These are phyloP conservation scores for Eucalyptus regnans DNA, from an alignment of 345 rosid genomes.

Conservation along the genomic window DNA sequence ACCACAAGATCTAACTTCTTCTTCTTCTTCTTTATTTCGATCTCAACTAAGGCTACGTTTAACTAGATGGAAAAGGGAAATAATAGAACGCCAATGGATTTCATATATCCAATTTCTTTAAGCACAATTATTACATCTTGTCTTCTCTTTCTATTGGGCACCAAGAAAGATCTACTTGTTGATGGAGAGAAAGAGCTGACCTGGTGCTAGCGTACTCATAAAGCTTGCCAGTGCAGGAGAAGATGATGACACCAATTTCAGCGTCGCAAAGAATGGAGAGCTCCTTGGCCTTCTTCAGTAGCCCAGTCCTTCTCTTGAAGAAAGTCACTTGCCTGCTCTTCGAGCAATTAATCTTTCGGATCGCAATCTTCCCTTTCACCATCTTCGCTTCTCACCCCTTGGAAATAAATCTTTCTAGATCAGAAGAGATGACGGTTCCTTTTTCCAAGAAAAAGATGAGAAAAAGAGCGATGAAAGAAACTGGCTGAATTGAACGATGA, in stretches of 20 bases:
- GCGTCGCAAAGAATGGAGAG: conserved; percentile 3
- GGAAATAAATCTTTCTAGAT: neutral
- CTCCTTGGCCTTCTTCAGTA: conserved; percentile 5
- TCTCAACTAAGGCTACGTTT: neutral
- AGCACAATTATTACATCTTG: neutral
- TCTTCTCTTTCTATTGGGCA: neutral
- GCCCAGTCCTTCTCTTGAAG: conserved; percentile 4
- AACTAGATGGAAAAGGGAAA: neutral
- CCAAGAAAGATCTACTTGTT: neutral
- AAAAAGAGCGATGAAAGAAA: neutral
- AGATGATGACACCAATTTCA: neutral
- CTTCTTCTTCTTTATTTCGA: neutral
- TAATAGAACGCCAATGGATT: neutral
- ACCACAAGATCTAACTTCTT: neutral
- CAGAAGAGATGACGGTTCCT: neutral
- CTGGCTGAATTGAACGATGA: neutral
- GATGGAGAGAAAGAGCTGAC: neutral
- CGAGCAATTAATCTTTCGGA: neutral
- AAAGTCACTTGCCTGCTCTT: conserved; percentile 6
- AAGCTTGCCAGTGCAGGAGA: conserved; percentile 5
- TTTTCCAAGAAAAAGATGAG: neutral
- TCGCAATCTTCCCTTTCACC: conserved; percentile 4
- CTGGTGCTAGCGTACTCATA: conserved; percentile 4
- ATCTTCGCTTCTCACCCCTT: neutral
- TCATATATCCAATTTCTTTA: neutral